Conservation (phyloP, 495 filamentous ascomycete species). For the Lindgomyces ingoldianus region DNA sequence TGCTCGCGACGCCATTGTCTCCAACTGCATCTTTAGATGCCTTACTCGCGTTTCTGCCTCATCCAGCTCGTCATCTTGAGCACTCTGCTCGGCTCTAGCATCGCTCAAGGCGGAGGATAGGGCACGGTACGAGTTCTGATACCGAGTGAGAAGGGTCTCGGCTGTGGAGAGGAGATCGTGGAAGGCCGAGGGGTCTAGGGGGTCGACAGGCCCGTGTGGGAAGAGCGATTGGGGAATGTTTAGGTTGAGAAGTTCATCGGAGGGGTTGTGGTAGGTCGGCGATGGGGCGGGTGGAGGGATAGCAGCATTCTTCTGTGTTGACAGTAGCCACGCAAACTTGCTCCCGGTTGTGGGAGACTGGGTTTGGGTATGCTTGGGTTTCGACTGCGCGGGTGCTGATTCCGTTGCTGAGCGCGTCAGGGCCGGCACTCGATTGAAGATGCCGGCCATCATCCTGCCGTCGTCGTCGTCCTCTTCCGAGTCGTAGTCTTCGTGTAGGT, state of each 20-base stretch:
- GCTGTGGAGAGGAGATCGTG: slow-evolving; percentile 71
- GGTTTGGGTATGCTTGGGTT: slow-evolving; percentile 2
- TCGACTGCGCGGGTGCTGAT: slow-evolving; percentile 1
- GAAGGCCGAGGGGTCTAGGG: slow-evolving; percentile 66
- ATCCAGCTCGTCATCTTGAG: slow-evolving; percentile 69
- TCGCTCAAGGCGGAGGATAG: slow-evolving; percentile 62
- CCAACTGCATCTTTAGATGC: slow-evolving; percentile 72
- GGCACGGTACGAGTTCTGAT: slow-evolving; percentile 72
- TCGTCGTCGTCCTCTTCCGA: slow-evolving; percentile 25
- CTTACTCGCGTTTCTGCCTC: slow-evolving; percentile 68
- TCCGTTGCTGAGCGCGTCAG: slow-evolving; percentile 20
- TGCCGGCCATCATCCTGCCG: slow-evolving; percentile 27
- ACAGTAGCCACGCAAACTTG: slow-evolving; percentile 35
- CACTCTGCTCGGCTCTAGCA: slow-evolving; percentile 61
- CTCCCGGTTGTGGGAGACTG: slow-evolving; percentile 14
- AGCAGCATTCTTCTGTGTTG: slow-evolving; percentile 26
- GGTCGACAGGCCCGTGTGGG: slow-evolving; percentile 53
- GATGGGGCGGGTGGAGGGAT: slow-evolving; percentile 55
- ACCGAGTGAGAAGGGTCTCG: slow-evolving; percentile 59
- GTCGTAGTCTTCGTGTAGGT: slow-evolving; percentile 22
- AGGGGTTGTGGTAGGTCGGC: slow-evolving; percentile 47
- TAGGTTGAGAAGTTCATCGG: slow-evolving; percentile 65
- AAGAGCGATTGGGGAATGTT: slow-evolving; percentile 67
- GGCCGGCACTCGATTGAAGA: slow-evolving; percentile 25
- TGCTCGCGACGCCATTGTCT: slow-evolving; percentile 71